These are phyloP conservation scores for Clavaria fumosa DNA, from an alignment of 768 basidiomycete species.

Conservation along the genomic window DNA sequence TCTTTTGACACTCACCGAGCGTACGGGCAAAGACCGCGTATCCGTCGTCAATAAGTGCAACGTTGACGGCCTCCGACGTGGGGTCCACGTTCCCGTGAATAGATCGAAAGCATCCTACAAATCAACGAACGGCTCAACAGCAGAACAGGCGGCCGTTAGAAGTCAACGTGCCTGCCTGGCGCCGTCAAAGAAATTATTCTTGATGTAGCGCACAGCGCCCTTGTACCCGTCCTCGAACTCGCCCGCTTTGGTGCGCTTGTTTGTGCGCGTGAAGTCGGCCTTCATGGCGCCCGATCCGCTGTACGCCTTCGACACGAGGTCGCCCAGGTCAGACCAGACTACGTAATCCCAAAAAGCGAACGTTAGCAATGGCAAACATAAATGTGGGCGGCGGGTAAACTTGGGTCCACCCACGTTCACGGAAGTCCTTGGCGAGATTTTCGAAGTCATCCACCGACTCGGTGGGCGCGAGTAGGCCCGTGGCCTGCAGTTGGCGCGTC, in stretches of 20 bases:
- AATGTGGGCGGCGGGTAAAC: background rate
- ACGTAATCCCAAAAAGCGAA: slow-evolving; percentile 1
- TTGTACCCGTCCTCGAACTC: slow-evolving; percentile 76
- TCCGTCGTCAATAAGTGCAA: slow-evolving; percentile 63
- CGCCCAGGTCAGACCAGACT: slow-evolving; percentile 99
- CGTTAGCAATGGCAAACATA: slow-evolving; percentile 3
- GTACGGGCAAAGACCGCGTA: slow-evolving; percentile 63
- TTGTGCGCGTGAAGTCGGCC: slow-evolving; percentile 91
- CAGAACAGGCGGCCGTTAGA: background rate
- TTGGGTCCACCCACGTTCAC: slow-evolving; percentile 51
- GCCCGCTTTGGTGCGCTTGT: slow-evolving; percentile 73
- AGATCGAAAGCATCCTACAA: slow-evolving; percentile 88
- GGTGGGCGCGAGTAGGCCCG: slow-evolving; percentile 55
- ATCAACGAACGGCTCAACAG: background rate
- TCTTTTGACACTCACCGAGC: slow-evolving; percentile 59
- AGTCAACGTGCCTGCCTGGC: slow-evolving; percentile 53
- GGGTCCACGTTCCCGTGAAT: slow-evolving; percentile 81
- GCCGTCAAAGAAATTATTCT: slow-evolving; percentile 96
- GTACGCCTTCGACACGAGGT: slow-evolving; percentile 79
- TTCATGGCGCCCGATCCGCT: slow-evolving; percentile 93
- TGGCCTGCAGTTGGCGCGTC: slow-evolving; percentile 54
- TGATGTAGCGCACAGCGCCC: slow-evolving; percentile 70
- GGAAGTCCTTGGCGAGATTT: slow-evolving; percentile 65
- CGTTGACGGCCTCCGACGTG: slow-evolving; percentile 58
- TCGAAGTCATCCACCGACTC: slow-evolving; percentile 75